Percentiles rank a stretch among this genome's conserved stretches.
phyloP scores from a whole-genome alignment of 2,329 filamentous ascomycete species.

The Fusarium sp. region DNA sequence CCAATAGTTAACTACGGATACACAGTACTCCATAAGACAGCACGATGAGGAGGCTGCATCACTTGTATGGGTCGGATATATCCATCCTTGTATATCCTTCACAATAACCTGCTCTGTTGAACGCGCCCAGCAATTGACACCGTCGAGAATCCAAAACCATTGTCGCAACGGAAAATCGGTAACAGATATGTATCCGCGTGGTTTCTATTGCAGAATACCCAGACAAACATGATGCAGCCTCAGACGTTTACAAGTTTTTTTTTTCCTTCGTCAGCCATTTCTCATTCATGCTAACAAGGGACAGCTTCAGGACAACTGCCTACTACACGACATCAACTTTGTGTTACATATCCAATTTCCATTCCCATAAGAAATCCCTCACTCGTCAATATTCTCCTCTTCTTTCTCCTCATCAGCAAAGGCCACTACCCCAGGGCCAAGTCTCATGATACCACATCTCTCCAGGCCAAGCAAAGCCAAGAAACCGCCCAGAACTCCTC shows the following conservation, averaged over 20 bases:
- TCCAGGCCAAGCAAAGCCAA: conserved; percentile 25
- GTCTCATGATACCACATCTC: conserved; percentile 12
- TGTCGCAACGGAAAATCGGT: conserved; percentile 5
- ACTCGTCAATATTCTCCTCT: background rate
- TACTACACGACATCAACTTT: background rate
- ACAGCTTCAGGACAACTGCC: background rate
- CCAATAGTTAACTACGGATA: conserved; percentile 11
- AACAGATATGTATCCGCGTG: background rate
- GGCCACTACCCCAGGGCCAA: conserved; percentile 24
- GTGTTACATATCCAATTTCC: background rate
- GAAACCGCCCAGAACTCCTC: conserved; percentile 28
- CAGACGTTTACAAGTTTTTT: conserved; percentile 13
- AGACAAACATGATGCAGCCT: conserved; percentile 20
- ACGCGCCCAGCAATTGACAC: background rate
- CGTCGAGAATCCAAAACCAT: conserved; percentile 17
- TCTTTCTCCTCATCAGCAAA: background rate
- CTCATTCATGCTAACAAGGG: background rate
- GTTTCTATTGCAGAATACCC: conserved; percentile 11
- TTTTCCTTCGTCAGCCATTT: background rate
- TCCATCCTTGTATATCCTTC: background rate
- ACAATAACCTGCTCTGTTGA: background rate
- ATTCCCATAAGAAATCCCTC: background rate
- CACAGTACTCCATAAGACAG: background rate
- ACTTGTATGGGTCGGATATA: background rate
- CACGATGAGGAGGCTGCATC: background rate